Evolutionary conservation across 2,329 filamentous ascomycete species (phyloP).

Genomic region (Cordyceps pruinosa): DNA sequence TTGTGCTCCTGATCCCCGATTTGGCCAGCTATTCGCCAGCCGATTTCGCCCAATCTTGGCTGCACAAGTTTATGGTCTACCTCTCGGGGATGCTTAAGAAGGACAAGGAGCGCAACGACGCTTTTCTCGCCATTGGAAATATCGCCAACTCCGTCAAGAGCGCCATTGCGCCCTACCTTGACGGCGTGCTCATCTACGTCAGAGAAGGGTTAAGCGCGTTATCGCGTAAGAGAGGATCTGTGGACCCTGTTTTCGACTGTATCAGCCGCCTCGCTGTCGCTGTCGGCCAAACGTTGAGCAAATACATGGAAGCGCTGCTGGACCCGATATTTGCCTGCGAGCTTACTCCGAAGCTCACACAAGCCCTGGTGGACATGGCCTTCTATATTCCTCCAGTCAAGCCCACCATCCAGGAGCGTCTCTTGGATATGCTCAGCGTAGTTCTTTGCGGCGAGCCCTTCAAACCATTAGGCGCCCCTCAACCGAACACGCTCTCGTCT

Average conservation of each 20-base stretch:
- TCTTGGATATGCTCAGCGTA: slow-evolving; percentile 90
- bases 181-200: slow-evolving; percentile 89
- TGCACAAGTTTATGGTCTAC: slow-evolving; percentile 97
- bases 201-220: slow-evolving; percentile 81
- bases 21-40: slow-evolving; percentile 87
- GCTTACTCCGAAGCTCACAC: slow-evolving; percentile 84
- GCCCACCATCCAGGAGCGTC: slow-evolving; percentile 82
- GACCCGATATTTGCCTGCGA: slow-evolving; percentile 97
- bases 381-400: slow-evolving; percentile 97
- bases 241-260: slow-evolving; percentile 88
- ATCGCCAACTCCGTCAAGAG: slow-evolving; percentile 95
- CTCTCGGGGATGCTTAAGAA: slow-evolving; percentile 90
- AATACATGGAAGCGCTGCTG: slow-evolving; percentile 93
- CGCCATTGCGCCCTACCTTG: slow-evolving; percentile 88
- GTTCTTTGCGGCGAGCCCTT: slow-evolving; percentile 91
- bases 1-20: slow-evolving; percentile 85
- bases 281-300: slow-evolving; percentile 92
- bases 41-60: slow-evolving; percentile 79
- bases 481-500: slow-evolving; percentile 69
- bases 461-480: slow-evolving; percentile 83
- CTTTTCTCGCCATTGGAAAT: slow-evolving; percentile 92
- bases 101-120: slow-evolving; percentile 87
- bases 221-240: slow-evolving; percentile 57
- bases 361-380: slow-evolving; percentile 95
- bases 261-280: slow-evolving; percentile 94